Conservation (phyloP, 2,329 filamentous ascomycete genomes). For the Plenodomus lindquistii region DNA sequence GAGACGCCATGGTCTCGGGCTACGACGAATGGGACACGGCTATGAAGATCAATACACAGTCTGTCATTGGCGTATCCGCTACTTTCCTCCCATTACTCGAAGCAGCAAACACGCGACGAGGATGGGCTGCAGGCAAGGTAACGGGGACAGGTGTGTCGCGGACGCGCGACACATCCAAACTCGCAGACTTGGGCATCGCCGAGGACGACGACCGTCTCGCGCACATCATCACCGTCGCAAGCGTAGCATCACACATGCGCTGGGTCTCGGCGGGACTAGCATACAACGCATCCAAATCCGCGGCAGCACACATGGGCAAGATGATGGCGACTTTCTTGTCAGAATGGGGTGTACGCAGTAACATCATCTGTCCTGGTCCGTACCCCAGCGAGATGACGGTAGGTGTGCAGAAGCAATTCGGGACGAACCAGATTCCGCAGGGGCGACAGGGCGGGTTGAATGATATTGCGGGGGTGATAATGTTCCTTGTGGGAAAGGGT, state of each 20-base stretch:
- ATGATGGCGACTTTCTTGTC: constrained; percentile 48
- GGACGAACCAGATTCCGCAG: constrained; percentile 43
- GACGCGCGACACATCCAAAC: constrained; percentile 22
- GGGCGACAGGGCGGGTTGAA: constrained; percentile 48
- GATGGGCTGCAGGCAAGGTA: constrained; percentile 42
- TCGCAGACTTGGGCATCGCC: constrained; percentile 25
- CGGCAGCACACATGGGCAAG: constrained; percentile 51
- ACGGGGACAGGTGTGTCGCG: constrained; percentile 30
- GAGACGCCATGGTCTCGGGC: constrained; percentile 45
- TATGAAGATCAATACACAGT: constrained; percentile 51
- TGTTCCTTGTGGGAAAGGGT: constrained; percentile 57
- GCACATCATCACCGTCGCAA: constrained; percentile 53
- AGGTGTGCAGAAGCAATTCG: constrained; percentile 31
- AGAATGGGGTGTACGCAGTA: constrained; percentile 52
- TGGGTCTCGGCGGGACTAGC: constrained; percentile 43
- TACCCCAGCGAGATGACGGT: constrained; percentile 52
- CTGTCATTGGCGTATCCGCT: constrained; percentile 50
- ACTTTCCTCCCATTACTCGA: constrained; percentile 52
- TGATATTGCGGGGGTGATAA: constrained; percentile 54
- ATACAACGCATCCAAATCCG: constrained; percentile 52
- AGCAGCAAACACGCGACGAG: constrained; percentile 49
- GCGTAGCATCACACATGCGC: constrained; percentile 47
- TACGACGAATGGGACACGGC: constrained; percentile 41
- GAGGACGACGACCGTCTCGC: constrained; percentile 44
- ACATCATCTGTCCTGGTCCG: constrained; percentile 51